Base-by-base conservation (phyloP, 73 alveolate species). In the Effrenium voratum region DNA sequence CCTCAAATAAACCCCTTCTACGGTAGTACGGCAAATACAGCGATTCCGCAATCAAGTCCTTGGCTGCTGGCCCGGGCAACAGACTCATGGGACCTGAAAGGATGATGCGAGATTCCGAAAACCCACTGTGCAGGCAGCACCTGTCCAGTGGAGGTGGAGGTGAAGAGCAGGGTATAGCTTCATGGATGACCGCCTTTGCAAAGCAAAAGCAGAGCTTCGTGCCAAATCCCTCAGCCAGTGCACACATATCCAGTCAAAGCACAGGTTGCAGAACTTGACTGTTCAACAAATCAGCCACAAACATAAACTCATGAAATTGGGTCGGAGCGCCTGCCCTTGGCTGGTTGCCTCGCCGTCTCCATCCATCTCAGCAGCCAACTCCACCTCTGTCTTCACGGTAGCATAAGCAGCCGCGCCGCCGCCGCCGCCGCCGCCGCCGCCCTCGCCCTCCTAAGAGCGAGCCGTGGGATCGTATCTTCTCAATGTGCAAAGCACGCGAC, bases 321-420 rank as follows among this genome's bases (percentile, higher is more conserved):
- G n/a, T n/a, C n/a, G n/a, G n/a, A n/a, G n/a, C n/a, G n/a, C n/a
- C n/a, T n/a, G n/a, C 19, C 63, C 63, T 52, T 52, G 26, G 26
- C 63, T 8, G 8, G 63, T 52, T 52, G 63, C 19, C 63, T 52
- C 26, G 26, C 63, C 63, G 8, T 72, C 82, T 72, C 30, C n/a
- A 36, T 47, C 3, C n/a, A 3, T 45, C 55, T 46, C 32, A 34
- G 46, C 87, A 72, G 66, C 87, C 52, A 45, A 13, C 55, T 90
- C 97, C 5, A 87, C 97, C 50, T 68, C 97, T 1, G 97, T 90
- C 86, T 68, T 90, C 57, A 90, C 97, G 13, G 87, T 66, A 2
- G 97, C 97, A 19, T 32, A 2, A 10, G 97, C 86, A 26, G 97
- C 97, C 5, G 97, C 97, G 28, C 97, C 97, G 52, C 97, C 97